Base-by-base conservation (phyloP, 805 yeast genomes). In the Torulaspora indica region DNA sequence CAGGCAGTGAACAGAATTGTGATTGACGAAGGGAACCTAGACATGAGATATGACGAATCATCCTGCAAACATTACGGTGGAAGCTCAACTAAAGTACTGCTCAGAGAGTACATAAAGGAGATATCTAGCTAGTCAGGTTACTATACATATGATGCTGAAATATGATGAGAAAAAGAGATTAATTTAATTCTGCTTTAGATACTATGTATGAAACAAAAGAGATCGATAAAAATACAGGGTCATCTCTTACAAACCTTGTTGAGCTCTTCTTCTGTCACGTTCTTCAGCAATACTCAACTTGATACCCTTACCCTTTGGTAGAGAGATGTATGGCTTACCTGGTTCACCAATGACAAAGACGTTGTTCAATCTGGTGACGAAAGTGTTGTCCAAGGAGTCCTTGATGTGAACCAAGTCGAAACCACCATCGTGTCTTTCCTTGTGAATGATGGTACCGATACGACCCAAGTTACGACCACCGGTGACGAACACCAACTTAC, bases 381-480 rank as follows among this genome's bases (percentile, higher is more conserved):
- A 88, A 63, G 89, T 77, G 90, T 89, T 89, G 71, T 89, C 96
- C 66, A 88, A 79, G 52, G 93, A 73, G 71, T 88, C 96, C 83
- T 88, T 89, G 75, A 89, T 80, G 87, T 88, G 96, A 66, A 88
- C 95, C 73, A 88, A 82, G 75, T 88, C 96, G 80, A 88, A 88
- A 72, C 96, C 96, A 75, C 96, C 96, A 72, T 88, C 95, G 80
- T 88, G 96, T 77, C 85, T 85, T 77, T 88, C 96, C 75, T 91
- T 82, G 91, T 89, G 95, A 65, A 82, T 79, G 72, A 88, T 88
- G 61, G 85, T 86, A 82, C 96, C 96, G 68, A 88, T 86, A 76
- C 96, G 83, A 73, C 96, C 96, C 90, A 88, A 82, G 85, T 86
- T 87, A 79, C 95, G 91, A 77, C 96, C 96, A 78, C 96, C 96